Conservation (phyloP, 1,284 basidiomycete species). For the Ceratobasidium sp. region DNA sequence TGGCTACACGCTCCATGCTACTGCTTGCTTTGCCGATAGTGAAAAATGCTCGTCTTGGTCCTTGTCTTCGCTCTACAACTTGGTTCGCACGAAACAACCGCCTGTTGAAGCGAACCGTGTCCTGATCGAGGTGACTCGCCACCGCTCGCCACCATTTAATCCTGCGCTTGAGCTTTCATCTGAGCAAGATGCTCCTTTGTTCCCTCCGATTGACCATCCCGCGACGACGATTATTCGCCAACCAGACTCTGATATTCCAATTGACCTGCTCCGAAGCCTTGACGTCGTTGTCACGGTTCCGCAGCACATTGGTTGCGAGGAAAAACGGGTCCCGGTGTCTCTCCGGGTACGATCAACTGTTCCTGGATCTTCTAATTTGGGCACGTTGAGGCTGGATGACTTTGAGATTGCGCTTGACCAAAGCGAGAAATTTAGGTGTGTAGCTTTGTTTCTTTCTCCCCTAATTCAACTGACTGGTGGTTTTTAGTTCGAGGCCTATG, state of each 20-base stretch:
- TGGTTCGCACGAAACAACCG: slow-evolving; percentile 43
- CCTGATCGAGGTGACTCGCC: slow-evolving; percentile 47
- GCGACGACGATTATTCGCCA: slow-evolving; percentile 37
- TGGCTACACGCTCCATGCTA: slow-evolving; percentile 75
- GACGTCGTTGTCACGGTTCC: slow-evolving; percentile 74
- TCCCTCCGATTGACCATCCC: slow-evolving; percentile 45
- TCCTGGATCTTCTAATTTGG: slow-evolving; percentile 31
- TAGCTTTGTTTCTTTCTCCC: slow-evolving; percentile 30
- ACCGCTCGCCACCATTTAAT: slow-evolving; percentile 45
- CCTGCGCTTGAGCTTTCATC: slow-evolving; percentile 37
- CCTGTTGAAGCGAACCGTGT: slow-evolving; percentile 45
- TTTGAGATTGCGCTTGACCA: slow-evolving; percentile 72
- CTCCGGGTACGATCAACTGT: slow-evolving; percentile 68
- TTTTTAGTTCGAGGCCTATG: slow-evolving; percentile 46
- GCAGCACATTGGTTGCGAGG: slow-evolving; percentile 64
- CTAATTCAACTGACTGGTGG: background rate
- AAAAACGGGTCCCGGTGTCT: slow-evolving; percentile 65
- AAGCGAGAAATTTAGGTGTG: slow-evolving; percentile 74
- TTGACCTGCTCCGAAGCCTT: slow-evolving; percentile 69
- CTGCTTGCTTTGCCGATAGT: slow-evolving; percentile 68
- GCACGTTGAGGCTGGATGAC: slow-evolving; percentile 64
- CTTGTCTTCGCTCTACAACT: slow-evolving; percentile 37
- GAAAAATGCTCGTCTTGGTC: slow-evolving; percentile 30
- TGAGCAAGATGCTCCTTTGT: slow-evolving; percentile 41
- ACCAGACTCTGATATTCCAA: slow-evolving; percentile 59